Evolutionary conservation across 202 grass and related monocot species (phyloP), one percentile per base, ranked within the genome.

Genomic region (Cymbopogon flexuosus): DNA sequence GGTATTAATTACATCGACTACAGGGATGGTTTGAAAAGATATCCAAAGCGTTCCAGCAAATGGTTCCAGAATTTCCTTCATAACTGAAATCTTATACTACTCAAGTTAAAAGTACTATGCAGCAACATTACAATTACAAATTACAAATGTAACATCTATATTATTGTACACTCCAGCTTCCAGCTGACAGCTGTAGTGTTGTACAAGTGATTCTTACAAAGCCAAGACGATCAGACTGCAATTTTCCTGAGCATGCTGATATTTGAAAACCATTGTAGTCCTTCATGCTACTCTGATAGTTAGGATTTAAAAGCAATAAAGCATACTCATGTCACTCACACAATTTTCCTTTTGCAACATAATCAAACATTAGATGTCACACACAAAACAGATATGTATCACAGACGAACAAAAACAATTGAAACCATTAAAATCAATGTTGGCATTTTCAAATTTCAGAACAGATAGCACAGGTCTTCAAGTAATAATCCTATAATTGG

Each of bases 21-120:
- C 60, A 97, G 80, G 77, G 75, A 97, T 70, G 87, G 83, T n/a
- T 79, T 93, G 33, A 93, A 90, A 84, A 93, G 91, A 88, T 88
- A 97, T 78, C 85, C 85, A 34, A 93, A 97, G 80, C 40, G 14
- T 64, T 93, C 91, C 42, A 76, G 80, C 61, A 46, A 58, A 21
- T 97, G 89, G 94, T 90, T 93, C 78, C 85, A 51, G 12, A 49
- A 82, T 63, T 91, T 97, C 41, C 91, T 97, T 54, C 84, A 71
- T 65, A 62, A 64, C 58, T 93, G 40, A 76, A 65, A 67, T 39
- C 7, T 14, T 63, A 59, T 34, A 30, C 0, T 65, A 8, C 49
- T 23, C 10, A 72, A 62, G 8, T 23, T 43, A 27, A 70, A 24
- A 64, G 18, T 27, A 47, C 10, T 64, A 81, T 64, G 87, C 29